A percentile compares a stretch with the other conserved stretches of the same genome.
Conservation (phyloP, 768 basidiomycete genomes). For the Termitomyces sp. region DNA sequence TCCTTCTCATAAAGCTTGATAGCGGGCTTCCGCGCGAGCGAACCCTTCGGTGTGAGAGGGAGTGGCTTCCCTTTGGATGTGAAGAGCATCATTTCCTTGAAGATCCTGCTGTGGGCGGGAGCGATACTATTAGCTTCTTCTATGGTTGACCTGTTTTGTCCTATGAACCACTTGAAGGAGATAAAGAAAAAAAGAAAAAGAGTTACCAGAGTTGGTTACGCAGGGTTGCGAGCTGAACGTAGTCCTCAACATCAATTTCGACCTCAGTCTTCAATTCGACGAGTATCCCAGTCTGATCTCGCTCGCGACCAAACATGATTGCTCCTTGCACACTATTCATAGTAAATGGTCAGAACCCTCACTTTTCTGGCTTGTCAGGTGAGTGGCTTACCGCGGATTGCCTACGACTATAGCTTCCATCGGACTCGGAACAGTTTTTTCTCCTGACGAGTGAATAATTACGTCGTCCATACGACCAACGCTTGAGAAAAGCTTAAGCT, state of each 20-base stretch:
- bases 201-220: constrained; percentile 30
- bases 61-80: constrained; percentile 38
- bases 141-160: constrained; percentile 27
- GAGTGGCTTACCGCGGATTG: constrained; percentile 15
- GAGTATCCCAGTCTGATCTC: constrained; percentile 23
- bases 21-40: constrained; percentile 37
- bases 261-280: constrained; percentile 18
- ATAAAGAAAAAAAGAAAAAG: not conserved
- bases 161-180: not conserved
- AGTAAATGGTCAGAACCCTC: not conserved
- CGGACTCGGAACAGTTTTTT: constrained; percentile 32
- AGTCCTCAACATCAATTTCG: constrained; percentile 20
- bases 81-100: constrained; percentile 51
- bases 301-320: constrained; percentile 37
- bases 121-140: constrained; percentile 39
- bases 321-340: constrained; percentile 16
- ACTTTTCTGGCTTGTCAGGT: not conserved
- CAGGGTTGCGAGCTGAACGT: constrained; percentile 20
- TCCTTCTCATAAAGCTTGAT: constrained; percentile 35
- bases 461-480: constrained; percentile 40
- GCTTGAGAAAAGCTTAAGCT: constrained; percentile 15
- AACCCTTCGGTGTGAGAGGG: constrained; percentile 41
- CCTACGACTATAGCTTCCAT: constrained; percentile 24
- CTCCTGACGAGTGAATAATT: constrained; percentile 31
- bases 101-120: constrained; percentile 39